These are phyloP conservation scores for Mycosphaerelloides madeirae DNA, from an alignment of 2,329 filamentous ascomycete genomes.

Conservation along the genomic window DNA sequence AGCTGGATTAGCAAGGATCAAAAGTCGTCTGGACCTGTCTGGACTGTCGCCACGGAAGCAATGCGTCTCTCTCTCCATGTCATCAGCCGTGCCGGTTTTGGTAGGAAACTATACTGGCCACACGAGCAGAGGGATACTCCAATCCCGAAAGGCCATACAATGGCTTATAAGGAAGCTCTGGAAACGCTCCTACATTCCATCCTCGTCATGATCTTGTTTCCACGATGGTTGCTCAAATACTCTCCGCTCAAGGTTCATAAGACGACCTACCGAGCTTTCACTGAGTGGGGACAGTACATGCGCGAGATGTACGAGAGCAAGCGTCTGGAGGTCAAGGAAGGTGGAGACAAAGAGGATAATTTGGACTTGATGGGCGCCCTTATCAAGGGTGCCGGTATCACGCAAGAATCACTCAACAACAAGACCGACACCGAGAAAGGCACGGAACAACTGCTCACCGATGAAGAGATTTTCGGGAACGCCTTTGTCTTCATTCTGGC, in stretches of 20 bases:
- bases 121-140: constrained; percentile 46
- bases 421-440: constrained; percentile 41
- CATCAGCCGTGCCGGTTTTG: constrained; percentile 68
- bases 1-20: constrained; percentile 51
- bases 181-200: constrained; percentile 60
- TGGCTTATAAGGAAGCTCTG: constrained; percentile 63
- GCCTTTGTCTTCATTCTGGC: constrained; percentile 61
- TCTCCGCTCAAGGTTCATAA: constrained; percentile 52
- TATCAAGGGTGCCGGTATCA: constrained; percentile 44
- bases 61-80: constrained; percentile 59
- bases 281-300: constrained; percentile 66
- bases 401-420: constrained; percentile 35
- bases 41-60: constrained; percentile 57
- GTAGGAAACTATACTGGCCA: constrained; percentile 52
- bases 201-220: constrained; percentile 57
- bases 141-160: constrained; percentile 49
- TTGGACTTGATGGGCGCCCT: constrained; percentile 55
- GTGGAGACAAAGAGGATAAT: constrained; percentile 34
- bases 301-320: constrained; percentile 63
- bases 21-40: constrained; percentile 46
- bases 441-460: constrained; percentile 49
- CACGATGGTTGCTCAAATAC: constrained; percentile 51
- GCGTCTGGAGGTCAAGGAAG: constrained; percentile 41
- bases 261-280: constrained; percentile 51
- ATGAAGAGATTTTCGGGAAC: constrained; percentile 67